These are phyloP conservation scores for Porphyrellus sp. DNA, from an alignment of 1,284 basidiomycete genomes.

Conservation along the genomic window DNA sequence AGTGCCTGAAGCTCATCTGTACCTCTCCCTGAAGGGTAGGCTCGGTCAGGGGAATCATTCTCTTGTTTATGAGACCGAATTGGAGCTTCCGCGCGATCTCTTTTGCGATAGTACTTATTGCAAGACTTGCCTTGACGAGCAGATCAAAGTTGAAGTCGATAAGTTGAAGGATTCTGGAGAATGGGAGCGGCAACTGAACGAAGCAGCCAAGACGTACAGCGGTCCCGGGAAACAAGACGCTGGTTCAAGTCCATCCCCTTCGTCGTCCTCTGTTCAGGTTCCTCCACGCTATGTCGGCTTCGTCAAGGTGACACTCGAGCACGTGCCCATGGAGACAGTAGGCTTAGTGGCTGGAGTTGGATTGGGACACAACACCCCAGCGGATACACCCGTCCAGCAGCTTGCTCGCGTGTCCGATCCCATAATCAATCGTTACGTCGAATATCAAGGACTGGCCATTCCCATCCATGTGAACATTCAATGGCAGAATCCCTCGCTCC, in stretches of 20 bases:
- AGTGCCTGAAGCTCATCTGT: conserved; percentile 40
- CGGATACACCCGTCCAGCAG: not conserved
- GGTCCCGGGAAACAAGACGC: not conserved
- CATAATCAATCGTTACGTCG: not conserved
- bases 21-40: conserved; percentile 32
- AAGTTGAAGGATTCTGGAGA: conserved; percentile 15
- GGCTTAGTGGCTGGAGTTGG: not conserved
- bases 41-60: conserved; percentile 41
- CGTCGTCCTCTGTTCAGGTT: conserved; percentile 2
- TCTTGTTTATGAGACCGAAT: conserved; percentile 37
- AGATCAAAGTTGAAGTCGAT: conserved; percentile 14
- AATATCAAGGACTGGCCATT: conserved; percentile 9
- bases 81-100: conserved; percentile 39
- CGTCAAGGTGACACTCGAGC: conserved; percentile 1
- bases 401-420: not conserved
- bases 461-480: conserved; percentile 11
- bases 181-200: conserved; percentile 11
- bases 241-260: not conserved
- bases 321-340: conserved; percentile 4
- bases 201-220: not conserved
- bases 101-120: conserved; percentile 27
- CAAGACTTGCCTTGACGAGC: conserved; percentile 19
- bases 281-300: conserved; percentile 11
- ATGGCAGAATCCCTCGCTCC: conserved; percentile 17
- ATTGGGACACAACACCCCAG: not conserved